Evolutionary conservation across 768 basidiomycete genomes (phyloP).

Genomic region (Podaxis mareebaensis): DNA sequence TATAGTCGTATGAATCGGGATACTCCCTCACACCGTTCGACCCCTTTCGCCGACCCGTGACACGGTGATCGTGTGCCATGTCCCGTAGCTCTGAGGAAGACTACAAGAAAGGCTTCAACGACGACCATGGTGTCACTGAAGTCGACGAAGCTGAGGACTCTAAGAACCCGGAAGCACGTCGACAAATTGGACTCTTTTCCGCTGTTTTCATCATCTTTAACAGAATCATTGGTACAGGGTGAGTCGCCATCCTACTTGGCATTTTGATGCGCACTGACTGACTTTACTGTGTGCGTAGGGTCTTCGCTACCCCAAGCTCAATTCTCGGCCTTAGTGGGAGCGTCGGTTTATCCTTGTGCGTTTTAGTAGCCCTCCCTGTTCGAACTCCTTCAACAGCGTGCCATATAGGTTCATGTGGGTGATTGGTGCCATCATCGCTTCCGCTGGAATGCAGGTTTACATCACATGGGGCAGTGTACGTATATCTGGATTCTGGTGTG

Average conservation of each 20-base stretch:
- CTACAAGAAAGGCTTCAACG: background rate
- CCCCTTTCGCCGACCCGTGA: background rate
- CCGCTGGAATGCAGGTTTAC: conserved; percentile 41
- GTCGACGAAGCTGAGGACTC: background rate
- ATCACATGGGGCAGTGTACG: conserved; percentile 42
- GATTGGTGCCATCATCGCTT: conserved; percentile 40
- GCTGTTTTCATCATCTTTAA: conserved; percentile 40
- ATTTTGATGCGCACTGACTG: background rate
- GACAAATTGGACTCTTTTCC: conserved; percentile 30
- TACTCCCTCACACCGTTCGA: background rate
- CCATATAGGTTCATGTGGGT: conserved; percentile 40
- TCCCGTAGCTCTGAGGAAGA: background rate
- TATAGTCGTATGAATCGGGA: background rate
- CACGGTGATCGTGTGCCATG: background rate
- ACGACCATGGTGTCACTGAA: background rate
- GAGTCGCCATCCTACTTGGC: conserved; percentile 33
- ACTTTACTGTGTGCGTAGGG: background rate
- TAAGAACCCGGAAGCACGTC: background rate
- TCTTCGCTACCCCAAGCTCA: conserved; percentile 39
- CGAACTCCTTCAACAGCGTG: background rate
- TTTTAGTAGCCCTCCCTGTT: background rate
- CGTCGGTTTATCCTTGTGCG: conserved; percentile 38
- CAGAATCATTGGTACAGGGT: conserved; percentile 39
- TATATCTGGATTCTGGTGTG: background rate
- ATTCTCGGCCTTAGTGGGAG: conserved; percentile 40